Percentiles rank a stretch among this genome's conserved stretches.
phyloP scores from a whole-genome alignment of 176 grass and related monocot species.

The Cenchrus purpureus region DNA sequence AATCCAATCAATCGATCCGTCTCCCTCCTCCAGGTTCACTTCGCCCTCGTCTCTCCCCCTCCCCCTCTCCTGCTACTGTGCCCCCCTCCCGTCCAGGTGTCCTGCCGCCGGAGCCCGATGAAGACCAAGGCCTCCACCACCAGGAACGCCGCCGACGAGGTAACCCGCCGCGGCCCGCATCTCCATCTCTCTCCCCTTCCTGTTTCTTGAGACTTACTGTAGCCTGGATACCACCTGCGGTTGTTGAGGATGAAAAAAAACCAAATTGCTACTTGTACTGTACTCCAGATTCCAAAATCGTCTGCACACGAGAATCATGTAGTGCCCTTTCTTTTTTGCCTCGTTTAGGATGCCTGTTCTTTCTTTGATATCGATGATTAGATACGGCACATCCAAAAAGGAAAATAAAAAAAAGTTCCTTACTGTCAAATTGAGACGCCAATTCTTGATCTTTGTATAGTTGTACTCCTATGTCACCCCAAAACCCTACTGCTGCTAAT shows the following conservation, averaged over 20 bases:
- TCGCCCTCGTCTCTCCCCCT: not conserved
- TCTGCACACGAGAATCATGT: not conserved
- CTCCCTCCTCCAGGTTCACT: slow-evolving; percentile 3
- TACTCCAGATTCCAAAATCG: not conserved
- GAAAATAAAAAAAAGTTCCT: not conserved
- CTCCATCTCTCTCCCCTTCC: not conserved
- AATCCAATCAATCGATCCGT: not conserved
- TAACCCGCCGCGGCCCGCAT: slow-evolving; percentile 19
- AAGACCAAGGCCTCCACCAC: slow-evolving; percentile 12
- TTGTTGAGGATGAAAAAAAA: not conserved
- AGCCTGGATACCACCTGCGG: not conserved
- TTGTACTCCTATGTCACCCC: not conserved
- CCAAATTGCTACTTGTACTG: not conserved
- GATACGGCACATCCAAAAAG: not conserved
- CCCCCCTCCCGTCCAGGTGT: not conserved
- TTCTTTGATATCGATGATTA: not conserved
- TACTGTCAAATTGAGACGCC: not conserved
- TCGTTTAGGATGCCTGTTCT: not conserved
- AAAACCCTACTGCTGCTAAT: slow-evolving; percentile 4
- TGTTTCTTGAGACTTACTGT: not conserved
- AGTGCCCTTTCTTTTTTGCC: not conserved
- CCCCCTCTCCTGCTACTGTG: not conserved
- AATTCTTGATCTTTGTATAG: not conserved
- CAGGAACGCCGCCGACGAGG: slow-evolving; percentile 17
- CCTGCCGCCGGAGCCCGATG: slow-evolving; percentile 6